A percentile compares a stretch with the other conserved stretches of the same genome.
These are phyloP conservation scores for Sergeia podlipaevii DNA, from an alignment of 208 protist genomes.

Conservation along the genomic window DNA sequence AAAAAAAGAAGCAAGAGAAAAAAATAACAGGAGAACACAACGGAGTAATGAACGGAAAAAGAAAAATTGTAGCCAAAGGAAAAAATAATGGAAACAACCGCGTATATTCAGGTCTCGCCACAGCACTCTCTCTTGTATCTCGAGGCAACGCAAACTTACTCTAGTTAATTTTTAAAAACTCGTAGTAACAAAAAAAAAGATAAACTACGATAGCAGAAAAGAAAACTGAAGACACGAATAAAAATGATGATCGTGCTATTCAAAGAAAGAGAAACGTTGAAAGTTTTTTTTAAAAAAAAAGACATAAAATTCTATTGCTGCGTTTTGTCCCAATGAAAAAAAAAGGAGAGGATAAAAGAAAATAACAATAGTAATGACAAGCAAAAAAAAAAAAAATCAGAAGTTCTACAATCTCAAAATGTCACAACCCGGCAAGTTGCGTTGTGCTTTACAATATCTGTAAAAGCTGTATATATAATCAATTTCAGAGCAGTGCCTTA, in stretches of 20 bases:
- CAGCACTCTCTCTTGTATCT: too few relatives aligned
- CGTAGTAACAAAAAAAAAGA: too few relatives aligned
- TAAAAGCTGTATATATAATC: too few relatives aligned
- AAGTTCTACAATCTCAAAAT: background rate
- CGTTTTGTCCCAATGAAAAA: background rate
- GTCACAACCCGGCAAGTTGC: slow-evolving; percentile 10
- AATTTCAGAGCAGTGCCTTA: too few relatives aligned
- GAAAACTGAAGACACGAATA: too few relatives aligned
- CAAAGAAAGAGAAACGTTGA: background rate
- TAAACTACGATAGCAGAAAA: too few relatives aligned
- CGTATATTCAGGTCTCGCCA: too few relatives aligned
- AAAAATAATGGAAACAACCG: too few relatives aligned
- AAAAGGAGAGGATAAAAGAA: background rate
- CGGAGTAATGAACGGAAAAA: background rate
- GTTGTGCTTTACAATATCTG: too few relatives aligned
- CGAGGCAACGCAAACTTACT: too few relatives aligned
- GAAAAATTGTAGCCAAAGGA: background rate
- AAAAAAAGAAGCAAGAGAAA: slow-evolving; percentile 11
- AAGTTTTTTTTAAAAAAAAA: slow-evolving; percentile 8
- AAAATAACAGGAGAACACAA: background rate
- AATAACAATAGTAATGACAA: slow-evolving; percentile 2
- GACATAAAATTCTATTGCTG: slow-evolving; percentile 5
- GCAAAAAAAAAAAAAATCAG: slow-evolving; percentile 20
- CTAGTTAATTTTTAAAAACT: too few relatives aligned
- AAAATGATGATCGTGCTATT: too few relatives aligned